These are phyloP conservation scores for Antitrichia curtipendula DNA, from an alignment of 225 moss, liverwort and hornwort genomes.

Conservation along the genomic window DNA sequence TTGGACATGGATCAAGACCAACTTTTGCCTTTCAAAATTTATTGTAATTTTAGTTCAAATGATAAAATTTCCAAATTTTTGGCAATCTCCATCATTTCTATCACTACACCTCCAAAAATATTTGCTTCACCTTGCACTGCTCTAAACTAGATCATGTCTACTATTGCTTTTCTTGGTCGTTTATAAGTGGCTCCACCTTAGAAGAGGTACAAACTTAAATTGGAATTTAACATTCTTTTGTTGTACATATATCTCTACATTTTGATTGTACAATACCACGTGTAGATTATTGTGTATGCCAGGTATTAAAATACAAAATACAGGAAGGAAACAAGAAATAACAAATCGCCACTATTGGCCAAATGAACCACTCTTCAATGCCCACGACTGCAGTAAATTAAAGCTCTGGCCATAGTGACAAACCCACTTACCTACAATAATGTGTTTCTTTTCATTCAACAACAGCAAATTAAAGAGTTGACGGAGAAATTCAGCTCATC, in stretches of 20 bases:
- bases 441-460: background rate
- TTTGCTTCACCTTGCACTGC: too few species aligned
- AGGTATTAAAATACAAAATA: background rate
- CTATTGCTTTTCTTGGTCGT: too few species aligned
- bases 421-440: background rate
- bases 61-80: too few species aligned
- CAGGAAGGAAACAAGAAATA: background rate
- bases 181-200: too few species aligned
- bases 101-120: too few species aligned
- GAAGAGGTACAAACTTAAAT: accelerated
- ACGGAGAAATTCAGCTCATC: background rate
- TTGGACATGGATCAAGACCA: too few species aligned
- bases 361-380: background rate
- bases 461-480: background rate
- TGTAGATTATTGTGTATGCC: background rate
- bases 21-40: too few species aligned
- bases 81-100: too few species aligned
- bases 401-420: background rate
- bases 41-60: too few species aligned
- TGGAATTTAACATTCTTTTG: background rate
- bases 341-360: background rate
- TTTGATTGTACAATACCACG: too few species aligned
- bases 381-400: background rate
- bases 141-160: too few species aligned
- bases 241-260: background rate